Base-by-base conservation (phyloP, 305 asterid species). In the Lippia alba region DNA sequence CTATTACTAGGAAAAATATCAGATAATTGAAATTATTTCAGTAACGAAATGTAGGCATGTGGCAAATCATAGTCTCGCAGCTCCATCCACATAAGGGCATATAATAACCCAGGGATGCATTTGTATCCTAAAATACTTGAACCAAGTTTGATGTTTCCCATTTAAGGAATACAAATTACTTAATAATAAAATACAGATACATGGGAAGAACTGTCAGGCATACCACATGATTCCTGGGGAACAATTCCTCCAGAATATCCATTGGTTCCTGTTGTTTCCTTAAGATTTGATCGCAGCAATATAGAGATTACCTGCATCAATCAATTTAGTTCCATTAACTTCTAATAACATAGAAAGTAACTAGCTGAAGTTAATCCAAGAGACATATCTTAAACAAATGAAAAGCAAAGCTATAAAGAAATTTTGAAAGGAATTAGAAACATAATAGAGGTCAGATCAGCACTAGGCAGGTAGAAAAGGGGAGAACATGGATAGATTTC, bases 221-320 rank as follows among this genome's bases (percentile, higher is more conserved):
- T 78, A 90, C 98, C 88, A 79, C 76, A 80, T 65, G 88, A 79
- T 76, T 80, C 86, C 64, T 85, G 84, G 12, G 80, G 19, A 54
- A 51, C 63, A 50, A 58, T 65, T 75, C 88, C 89, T 58, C 75
- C 88, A 75, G 83, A 77, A 73, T 66, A 69, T 72, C 80, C 83
- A 73, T 72, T 76, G 78, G 51, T 77, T 62, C 36, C 67, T 33
- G 77, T 72, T 76, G 78, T 45, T 62, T 80, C 84, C 71, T 74
- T 81, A 66, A 80, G 67, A 55, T 84, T 89, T 80, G 99, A 89
- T 33, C 97, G 84, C 70, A 91, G 76, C 78, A 84, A 78, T 67
- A 94, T 83, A 83, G 95, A 85, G 70, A 94, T 87, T 56, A 94
- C 99, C 97, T 94, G 94, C 80, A 84, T 16, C 56, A 76, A 73